Base-by-base conservation (phyloP, 441 rosid species). In the Raphanus hybrid region DNA sequence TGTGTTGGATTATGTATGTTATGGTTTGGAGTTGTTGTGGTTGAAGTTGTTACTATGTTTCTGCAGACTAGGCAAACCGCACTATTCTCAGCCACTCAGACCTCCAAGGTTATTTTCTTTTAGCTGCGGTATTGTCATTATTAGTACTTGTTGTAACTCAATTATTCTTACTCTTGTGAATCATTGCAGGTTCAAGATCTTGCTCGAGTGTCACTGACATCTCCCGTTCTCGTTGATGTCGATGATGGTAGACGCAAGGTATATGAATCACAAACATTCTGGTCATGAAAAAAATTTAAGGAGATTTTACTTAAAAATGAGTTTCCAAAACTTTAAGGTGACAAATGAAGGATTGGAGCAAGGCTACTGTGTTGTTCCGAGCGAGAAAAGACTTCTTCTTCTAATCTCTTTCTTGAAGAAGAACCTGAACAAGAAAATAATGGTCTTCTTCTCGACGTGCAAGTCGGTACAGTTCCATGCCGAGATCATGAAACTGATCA, bases 371-470 rank as follows among this genome's bases (percentile, higher is more conserved):
- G 94, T 96, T 57, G 86, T 89, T 71, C 94, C 93, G 5, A 87
- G 92, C 82, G 86, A 92, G 20, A 89, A 91, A 82, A 89, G 98
- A 87, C 90, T 96, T 77, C 9, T 96, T 77, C 9, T 96, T 81
- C 84, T 96, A 8, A 90, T 91, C 79, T 89, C 98, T n/a, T 93
- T 96, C 81, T 71, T 96, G 87, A 96, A 90, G 87, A 90, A 97
- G 83, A 92, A 92, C 73, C 83, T 80, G 55, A 90, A 89, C n/a
- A 96, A 96, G 88, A 96, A 96, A 85, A 91, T 93, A 75, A 92
- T 96, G 98, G 98, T 96, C 70, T 96, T 93, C 84, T 93, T 96
- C 85, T 96, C 99, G 3, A 93, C 99, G 14, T 93, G 99, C 81
- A 90, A 92, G 79, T 96, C 99, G 0, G 97, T 93, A 76, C 91